These are phyloP conservation scores for Ambrosia hybrid DNA, from an alignment of 140 eudicot species.

Conservation along the genomic window DNA sequence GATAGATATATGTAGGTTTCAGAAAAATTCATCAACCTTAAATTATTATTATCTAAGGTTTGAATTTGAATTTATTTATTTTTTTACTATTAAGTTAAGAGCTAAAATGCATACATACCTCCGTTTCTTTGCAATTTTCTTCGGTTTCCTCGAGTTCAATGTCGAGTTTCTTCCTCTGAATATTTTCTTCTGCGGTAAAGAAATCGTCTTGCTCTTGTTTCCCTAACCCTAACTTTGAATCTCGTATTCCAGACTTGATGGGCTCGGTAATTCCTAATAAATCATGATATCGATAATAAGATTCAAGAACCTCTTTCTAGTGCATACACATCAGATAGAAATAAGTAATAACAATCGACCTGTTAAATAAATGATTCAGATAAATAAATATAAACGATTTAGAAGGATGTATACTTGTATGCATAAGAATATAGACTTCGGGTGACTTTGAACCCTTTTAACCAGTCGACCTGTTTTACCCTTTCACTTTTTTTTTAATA, in stretches of 20 bases:
- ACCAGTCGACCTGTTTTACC: too few relatives aligned
- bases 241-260: conserved; percentile 93
- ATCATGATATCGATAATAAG: conserved; percentile 6
- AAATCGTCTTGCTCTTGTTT: conserved; percentile 97
- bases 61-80: conserved; percentile 16
- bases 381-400: too few relatives aligned
- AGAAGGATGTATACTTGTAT: background rate
- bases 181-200: conserved; percentile 94
- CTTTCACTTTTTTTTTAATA: too few relatives aligned
- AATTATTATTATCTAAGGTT: conserved; percentile 29
- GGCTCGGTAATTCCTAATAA: conserved; percentile 84
- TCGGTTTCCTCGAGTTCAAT: conserved; percentile 93
- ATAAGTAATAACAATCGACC: too few relatives aligned
- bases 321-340: background rate
- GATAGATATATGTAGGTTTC: conserved; percentile 59
- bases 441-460: background rate
- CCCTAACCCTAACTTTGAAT: conserved; percentile 82
- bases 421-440: background rate
- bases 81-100: conserved; percentile 13
- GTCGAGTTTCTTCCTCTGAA: conserved; percentile 87
- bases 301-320: background rate
- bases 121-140: conserved; percentile 81
- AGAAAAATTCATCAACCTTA: conserved; percentile 64
- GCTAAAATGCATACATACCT: conserved; percentile 67
- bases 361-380: too few relatives aligned